phyloP scores from a whole-genome alignment of 805 yeast genomes.

The Starmerella roubikii region DNA sequence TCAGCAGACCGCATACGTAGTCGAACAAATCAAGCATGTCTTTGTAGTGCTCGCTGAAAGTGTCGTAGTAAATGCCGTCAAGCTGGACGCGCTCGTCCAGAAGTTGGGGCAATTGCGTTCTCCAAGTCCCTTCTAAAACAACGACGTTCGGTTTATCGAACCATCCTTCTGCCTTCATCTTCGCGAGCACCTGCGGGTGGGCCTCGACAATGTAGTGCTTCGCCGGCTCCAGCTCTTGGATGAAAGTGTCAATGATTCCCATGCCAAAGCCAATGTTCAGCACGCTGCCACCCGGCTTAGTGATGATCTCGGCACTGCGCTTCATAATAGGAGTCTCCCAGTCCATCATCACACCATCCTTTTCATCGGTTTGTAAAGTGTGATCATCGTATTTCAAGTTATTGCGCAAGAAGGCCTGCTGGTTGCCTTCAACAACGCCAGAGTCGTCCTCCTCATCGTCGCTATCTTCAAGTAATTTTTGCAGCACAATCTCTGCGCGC shows the following conservation, averaged over 20 bases:
- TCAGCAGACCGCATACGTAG: constrained; percentile 62
- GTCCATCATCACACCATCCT: constrained; percentile 96
- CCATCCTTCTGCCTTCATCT: constrained; percentile 71
- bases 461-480: constrained; percentile 38
- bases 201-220: constrained; percentile 87
- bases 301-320: constrained; percentile 63
- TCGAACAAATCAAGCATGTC: constrained; percentile 84
- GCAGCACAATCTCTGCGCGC: constrained; percentile 66
- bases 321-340: constrained; percentile 84
- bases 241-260: constrained; percentile 84
- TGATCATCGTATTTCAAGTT: constrained; percentile 46
- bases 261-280: constrained; percentile 90
- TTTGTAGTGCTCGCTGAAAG: constrained; percentile 79
- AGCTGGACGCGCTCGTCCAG: constrained; percentile 56
- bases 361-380: constrained; percentile 56
- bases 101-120: constrained; percentile 56
- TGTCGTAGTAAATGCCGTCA: constrained; percentile 87
- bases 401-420: constrained; percentile 48
- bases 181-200: constrained; percentile 74
- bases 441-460: constrained; percentile 15
- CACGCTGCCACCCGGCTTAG: constrained; percentile 36
- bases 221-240: constrained; percentile 44
- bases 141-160: constrained; percentile 56
- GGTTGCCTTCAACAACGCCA: constrained; percentile 29
- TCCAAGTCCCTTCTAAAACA: constrained; percentile 85